Evolutionary conservation across 768 basidiomycete genomes (phyloP), one percentile per base, ranked within the genome.

Genomic region (Hirschioporus abietinus): DNA sequence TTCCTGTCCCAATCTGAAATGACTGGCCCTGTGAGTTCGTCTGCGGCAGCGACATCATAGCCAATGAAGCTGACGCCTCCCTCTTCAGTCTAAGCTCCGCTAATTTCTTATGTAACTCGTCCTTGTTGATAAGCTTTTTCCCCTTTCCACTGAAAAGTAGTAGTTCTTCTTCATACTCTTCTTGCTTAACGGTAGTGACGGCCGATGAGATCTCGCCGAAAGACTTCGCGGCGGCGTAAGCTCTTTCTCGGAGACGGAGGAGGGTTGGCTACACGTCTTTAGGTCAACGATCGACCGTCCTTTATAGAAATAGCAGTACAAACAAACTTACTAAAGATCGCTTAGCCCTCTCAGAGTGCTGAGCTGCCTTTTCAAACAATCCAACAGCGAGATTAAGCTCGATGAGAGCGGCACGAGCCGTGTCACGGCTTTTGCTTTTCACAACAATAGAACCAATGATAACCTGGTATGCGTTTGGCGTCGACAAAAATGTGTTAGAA

Each of bases 341-440:
- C 23, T 61, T 61, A 3, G 60, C 60, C 60, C 60, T 25, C 25
- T 61, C 30, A 24, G 84, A 88, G 68, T 80, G 77, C 35, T 65
- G 71, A 0, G 84, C 84, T 27, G 86, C 88, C 65, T 83, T 87
- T 69, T 82, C 83, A 68, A 90, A 90, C 36, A 91, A 70, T 68
- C 87, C 86, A 63, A 87, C 80, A 27, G 86, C 88, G 24, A 88
- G 77, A 63, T 88, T 86, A 4, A 91, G 76, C 69, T 91, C 89
- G 60, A 87, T 80, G 69, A 87, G 84, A 34, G 88, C 89, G 71
- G 83, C 86, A 1, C 88, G 80, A 27, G 88, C 87, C 84, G 90
- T 88, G 61, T 82, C 84, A 34, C 87, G 87, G 17, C 85, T 82
- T 1, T 88, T 88, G 3, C 87, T 84, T 15, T 52, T 52, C 12